These are phyloP conservation scores for Kluyveromyces aestuarii DNA, from an alignment of 805 yeast genomes.

Conservation along the genomic window DNA sequence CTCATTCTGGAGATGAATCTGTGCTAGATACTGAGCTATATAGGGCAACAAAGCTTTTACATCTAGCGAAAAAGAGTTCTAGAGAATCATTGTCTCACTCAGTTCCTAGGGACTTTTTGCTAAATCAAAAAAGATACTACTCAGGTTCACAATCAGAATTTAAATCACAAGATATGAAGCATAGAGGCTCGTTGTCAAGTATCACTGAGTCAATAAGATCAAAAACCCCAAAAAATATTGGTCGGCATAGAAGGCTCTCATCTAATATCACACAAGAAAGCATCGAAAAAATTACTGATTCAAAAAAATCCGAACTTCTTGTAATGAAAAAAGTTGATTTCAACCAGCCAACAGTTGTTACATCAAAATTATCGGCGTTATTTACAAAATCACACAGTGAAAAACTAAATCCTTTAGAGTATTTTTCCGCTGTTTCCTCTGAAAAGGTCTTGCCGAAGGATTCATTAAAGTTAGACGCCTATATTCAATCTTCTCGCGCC, in stretches of 20 bases:
- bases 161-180: not conserved
- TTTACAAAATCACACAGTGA: conserved; percentile 18
- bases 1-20: conserved; percentile 20
- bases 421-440: conserved; percentile 27
- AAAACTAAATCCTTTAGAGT: conserved; percentile 14
- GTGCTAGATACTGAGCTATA: conserved; percentile 18
- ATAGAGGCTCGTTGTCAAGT: not conserved
- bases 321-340: conserved; percentile 2
- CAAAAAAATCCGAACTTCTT: not conserved
- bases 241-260: not conserved
- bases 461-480: conserved; percentile 17
- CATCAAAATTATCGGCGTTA: conserved; percentile 29
- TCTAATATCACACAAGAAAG: not conserved
- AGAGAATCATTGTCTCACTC: conserved; percentile 2
- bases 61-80: not conserved
- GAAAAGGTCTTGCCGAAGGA: conserved; percentile 21
- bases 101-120: not conserved
- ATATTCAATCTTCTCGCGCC: conserved; percentile 20
- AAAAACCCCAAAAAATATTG: not conserved
- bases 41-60: conserved; percentile 9
- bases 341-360: conserved; percentile 7
- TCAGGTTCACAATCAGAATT: not conserved
- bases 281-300: not conserved
- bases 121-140: not conserved
- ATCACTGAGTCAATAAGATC: not conserved